Evolutionary conservation across 2,329 filamentous ascomycete genomes (phyloP), one percentile per base, ranked within the genome.

Genomic region (Exophiala viscosa): DNA sequence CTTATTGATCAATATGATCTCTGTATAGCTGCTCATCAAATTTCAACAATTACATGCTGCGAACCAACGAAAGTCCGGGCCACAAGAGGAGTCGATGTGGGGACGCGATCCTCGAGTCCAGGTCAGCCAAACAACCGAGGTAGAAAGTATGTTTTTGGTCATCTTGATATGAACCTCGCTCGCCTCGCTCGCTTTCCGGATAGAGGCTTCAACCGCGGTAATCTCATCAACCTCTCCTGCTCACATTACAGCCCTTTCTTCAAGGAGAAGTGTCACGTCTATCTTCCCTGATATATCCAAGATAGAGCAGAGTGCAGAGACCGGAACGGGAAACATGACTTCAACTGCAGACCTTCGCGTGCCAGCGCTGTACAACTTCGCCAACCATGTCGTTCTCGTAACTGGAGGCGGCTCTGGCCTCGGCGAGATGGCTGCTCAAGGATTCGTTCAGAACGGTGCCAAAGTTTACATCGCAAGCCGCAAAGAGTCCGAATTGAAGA

Each of bases 391-490:
- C 4, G 65, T 63, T 18, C 57, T 67, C 14, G 62, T 67, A 5
- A 66, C 65, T 3, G 65, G 65, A 18, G 65, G 65, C 28, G 65
- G 63, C 1, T 59, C 58, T 5, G 65, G 65, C 3, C 62, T 67
- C 14, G 65, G 65, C 3, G 76, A 78, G 59, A 79, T 79, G 76
- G 78, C 78, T 42, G 77, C 77, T 1, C 75, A 79, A 63, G 76
- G 75, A 9, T 79, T 75, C 55, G 70, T 79, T 17, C 69, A 75
- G 49, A 79, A 79, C 55, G 76, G 76, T 20, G 75, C 77, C 5
- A 75, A 67, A 10, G 77, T 80, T 45, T 74, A 78, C 63, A 79
- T 80, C 55, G 77, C 77, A n/a, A 75, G 72, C 8, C 73, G 77
- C 44, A 78, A 80, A 64, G 73, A 74, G 51, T 69, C 72, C 54